Evolutionary conservation across 2,329 filamentous ascomycete genomes (phyloP).

Genomic region (Aaosphaeria pasadenensis): DNA sequence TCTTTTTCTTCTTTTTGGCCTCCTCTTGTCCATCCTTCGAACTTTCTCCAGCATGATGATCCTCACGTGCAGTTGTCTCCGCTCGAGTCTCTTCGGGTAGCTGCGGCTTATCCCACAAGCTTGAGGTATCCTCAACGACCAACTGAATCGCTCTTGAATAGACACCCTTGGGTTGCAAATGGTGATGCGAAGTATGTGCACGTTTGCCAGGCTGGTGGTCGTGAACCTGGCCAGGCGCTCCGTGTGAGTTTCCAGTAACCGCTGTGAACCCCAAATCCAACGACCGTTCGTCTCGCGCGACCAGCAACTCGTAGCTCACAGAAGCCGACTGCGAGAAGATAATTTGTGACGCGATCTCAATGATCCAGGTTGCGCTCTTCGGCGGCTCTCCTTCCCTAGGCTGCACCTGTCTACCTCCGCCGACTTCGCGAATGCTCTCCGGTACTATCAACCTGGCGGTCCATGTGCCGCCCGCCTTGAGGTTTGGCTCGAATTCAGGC

Average conservation of each 20-base stretch:
- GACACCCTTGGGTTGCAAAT: slow-evolving; percentile 68
- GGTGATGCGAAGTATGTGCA: slow-evolving; percentile 52
- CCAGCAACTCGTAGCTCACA: slow-evolving; percentile 81
- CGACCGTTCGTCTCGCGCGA: slow-evolving; percentile 83
- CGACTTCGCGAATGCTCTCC: slow-evolving; percentile 68
- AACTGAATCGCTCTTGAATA: slow-evolving; percentile 79
- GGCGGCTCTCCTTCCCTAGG: slow-evolving; percentile 34
- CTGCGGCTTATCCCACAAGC: slow-evolving; percentile 87
- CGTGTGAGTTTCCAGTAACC: slow-evolving; percentile 52
- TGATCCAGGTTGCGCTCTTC: slow-evolving; percentile 74
- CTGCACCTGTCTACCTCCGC: slow-evolving; percentile 44
- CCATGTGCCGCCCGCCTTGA: slow-evolving; percentile 92
- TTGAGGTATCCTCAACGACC: slow-evolving; percentile 81
- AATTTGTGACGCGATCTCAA: slow-evolving; percentile 89
- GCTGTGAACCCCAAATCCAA: slow-evolving; percentile 63
- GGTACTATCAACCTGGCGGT: slow-evolving; percentile 77
- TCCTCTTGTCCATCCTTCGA: slow-evolving; percentile 6
- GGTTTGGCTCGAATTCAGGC: slow-evolving; percentile 91
- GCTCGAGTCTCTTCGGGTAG: slow-evolving; percentile 53
- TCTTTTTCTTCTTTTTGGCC: slow-evolving; percentile 52
- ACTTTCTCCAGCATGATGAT: slow-evolving; percentile 13
- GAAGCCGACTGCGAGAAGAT: slow-evolving; percentile 87
- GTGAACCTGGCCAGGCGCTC: slow-evolving; percentile 61
- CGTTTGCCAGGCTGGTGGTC: slow-evolving; percentile 70
- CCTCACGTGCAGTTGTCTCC: slow-evolving; percentile 22